phyloP scores from a whole-genome alignment of 1,284 basidiomycete species.

The Athelia psychrophila region DNA sequence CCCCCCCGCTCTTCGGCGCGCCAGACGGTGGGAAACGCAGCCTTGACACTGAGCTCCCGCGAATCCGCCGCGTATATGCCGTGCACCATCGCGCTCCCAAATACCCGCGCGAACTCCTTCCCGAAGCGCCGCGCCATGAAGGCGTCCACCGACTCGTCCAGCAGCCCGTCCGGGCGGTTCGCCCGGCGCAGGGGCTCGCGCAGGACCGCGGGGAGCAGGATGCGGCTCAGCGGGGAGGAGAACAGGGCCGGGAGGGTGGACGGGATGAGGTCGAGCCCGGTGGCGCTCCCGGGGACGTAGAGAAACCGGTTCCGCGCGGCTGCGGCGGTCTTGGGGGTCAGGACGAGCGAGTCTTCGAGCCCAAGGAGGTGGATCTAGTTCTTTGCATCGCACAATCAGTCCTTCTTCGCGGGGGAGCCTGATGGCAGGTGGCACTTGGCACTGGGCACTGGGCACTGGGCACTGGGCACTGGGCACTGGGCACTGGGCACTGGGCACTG shows the following conservation, averaged over 20 bases:
- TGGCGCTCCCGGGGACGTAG: conserved; percentile 48
- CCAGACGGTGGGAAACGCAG: conserved; percentile 76
- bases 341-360: conserved; percentile 57
- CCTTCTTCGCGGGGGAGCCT: not conserved
- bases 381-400: conserved; percentile 13
- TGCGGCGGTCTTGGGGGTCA: conserved; percentile 59
- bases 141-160: conserved; percentile 81
- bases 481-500: too few relatives aligned
- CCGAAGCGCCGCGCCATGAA: conserved; percentile 83
- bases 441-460: too few relatives aligned
- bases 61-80: conserved; percentile 93
- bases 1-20: conserved; percentile 62
- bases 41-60: conserved; percentile 67
- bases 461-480: too few relatives aligned
- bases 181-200: conserved; percentile 53
- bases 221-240: conserved; percentile 44
- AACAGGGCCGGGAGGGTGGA: conserved; percentile 45
- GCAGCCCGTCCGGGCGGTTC: conserved; percentile 33
- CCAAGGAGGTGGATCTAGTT: conserved; percentile 72
- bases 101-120: conserved; percentile 61
- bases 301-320: conserved; percentile 78
- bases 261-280: conserved; percentile 42
- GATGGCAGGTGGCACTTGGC: too few relatives aligned
- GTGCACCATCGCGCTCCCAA: conserved; percentile 86
- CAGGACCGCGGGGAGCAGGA: conserved; percentile 53